Percentiles rank a stretch among this genome's conserved stretches.
Evolutionary conservation across 306 rosid species (phyloP).

Genomic region (Lablab purpureus): DNA sequence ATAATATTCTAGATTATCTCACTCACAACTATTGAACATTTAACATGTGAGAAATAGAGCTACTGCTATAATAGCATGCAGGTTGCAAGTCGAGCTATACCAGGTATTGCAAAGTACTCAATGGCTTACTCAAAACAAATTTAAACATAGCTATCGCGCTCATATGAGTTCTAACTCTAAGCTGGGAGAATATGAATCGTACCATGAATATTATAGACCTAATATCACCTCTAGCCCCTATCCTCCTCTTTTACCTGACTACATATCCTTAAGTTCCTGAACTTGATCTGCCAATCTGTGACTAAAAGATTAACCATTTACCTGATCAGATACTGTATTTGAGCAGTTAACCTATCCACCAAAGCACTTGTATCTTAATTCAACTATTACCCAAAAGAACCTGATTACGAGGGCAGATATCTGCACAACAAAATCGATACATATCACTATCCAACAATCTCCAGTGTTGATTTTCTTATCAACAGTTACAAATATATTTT

Average conservation of each 20-base stretch:
- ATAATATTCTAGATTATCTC: background rate
- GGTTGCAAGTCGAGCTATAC: background rate
- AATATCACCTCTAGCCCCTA: background rate
- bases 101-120: background rate
- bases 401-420: background rate
- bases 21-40: background rate
- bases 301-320: background rate
- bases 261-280: background rate
- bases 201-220: too few species aligned
- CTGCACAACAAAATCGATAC: background rate
- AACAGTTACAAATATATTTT: background rate
- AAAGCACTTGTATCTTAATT: background rate
- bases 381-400: background rate
- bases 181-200: too few species aligned
- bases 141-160: too few species aligned
- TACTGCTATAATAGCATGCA: background rate
- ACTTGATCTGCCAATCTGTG: background rate
- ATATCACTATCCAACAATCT: background rate
- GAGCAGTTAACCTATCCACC: background rate
- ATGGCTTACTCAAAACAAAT: too few species aligned
- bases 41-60: background rate
- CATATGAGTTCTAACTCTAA: too few species aligned
- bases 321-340: background rate
- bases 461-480: background rate
- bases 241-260: background rate